These are phyloP conservation scores for Paecilomyces dactylethromorphus DNA, from an alignment of 2,329 filamentous ascomycete genomes.

Conservation along the genomic window DNA sequence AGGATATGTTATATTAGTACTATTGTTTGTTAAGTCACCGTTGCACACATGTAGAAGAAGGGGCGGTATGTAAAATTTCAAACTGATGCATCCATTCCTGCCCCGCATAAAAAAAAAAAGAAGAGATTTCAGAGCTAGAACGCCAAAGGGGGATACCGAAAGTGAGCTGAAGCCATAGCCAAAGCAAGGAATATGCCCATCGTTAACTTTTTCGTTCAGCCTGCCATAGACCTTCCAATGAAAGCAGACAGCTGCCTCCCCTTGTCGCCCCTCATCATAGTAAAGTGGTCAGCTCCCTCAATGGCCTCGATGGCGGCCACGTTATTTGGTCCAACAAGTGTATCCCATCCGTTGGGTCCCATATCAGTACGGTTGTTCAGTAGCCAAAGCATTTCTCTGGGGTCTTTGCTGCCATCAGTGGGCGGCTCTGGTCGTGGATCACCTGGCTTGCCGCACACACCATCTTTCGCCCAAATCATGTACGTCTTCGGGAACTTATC, in stretches of 20 bases:
- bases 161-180: background rate
- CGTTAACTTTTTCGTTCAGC: background rate
- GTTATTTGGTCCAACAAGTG: slow-evolving; percentile 34
- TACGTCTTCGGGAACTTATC: slow-evolving; percentile 36
- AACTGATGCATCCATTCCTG: background rate
- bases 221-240: slow-evolving; percentile 5
- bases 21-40: background rate
- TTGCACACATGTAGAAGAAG: background rate
- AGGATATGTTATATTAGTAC: background rate
- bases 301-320: slow-evolving; percentile 25
- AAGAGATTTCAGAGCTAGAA: background rate
- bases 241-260: slow-evolving; percentile 5
- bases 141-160: background rate
- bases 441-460: slow-evolving; percentile 37
- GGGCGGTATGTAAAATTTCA: background rate
- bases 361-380: slow-evolving; percentile 43
- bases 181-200: background rate
- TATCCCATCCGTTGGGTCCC: slow-evolving; percentile 42
- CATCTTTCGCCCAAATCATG: slow-evolving; percentile 44
- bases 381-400: slow-evolving; percentile 44
- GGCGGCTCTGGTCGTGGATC: slow-evolving; percentile 35
- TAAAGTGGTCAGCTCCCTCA: slow-evolving; percentile 29
- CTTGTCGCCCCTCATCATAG: slow-evolving; percentile 12
- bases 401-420: slow-evolving; percentile 33
- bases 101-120: background rate